Evolutionary conservation across 768 basidiomycete genomes (phyloP).

Genomic region (Rhizopogon vinicolor): DNA sequence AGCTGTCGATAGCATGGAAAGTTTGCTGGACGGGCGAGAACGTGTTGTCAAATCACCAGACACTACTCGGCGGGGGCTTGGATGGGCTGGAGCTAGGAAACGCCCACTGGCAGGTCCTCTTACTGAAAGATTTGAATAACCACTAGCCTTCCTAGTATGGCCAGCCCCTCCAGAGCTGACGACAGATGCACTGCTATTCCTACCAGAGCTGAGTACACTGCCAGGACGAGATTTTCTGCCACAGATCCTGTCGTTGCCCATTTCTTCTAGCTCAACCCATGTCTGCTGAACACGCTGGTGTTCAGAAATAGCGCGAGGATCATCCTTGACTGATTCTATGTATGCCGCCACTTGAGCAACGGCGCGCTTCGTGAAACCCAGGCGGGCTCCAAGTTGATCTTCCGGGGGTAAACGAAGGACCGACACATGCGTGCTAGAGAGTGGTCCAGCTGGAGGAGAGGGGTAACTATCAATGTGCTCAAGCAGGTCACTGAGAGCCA

Average conservation of each 20-base stretch:
- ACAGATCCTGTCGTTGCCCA: conserved; percentile 64
- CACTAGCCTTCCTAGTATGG: conserved; percentile 21
- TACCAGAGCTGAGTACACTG: conserved; percentile 63
- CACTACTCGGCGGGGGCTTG: conserved; percentile 42
- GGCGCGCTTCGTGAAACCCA: conserved; percentile 55
- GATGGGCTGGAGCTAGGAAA: conserved; percentile 41
- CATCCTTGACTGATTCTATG: conserved; percentile 44
- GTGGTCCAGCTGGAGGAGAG: conserved; percentile 43
- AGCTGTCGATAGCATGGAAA: conserved; percentile 40
- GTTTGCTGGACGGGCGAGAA: conserved; percentile 52
- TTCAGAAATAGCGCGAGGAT: conserved; percentile 58
- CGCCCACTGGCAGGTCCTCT: conserved; percentile 32
- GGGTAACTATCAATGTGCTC: conserved; percentile 88
- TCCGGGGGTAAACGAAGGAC: conserved; percentile 46
- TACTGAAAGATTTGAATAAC: conserved; percentile 27
- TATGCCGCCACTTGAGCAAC: conserved; percentile 43
- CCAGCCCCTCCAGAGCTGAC: conserved; percentile 12
- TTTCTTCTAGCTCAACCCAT: conserved; percentile 77
- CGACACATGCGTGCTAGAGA: conserved; percentile 47
- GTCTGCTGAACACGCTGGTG: conserved; percentile 68
- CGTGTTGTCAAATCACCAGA: conserved; percentile 42
- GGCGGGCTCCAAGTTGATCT: conserved; percentile 59
- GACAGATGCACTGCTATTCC: conserved; percentile 50
- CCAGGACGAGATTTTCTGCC: conserved; percentile 61
- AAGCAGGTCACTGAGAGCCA: conserved; percentile 76